Evolutionary conservation across 441 rosid species (phyloP).

Genomic region (Omphalea diandra): DNA sequence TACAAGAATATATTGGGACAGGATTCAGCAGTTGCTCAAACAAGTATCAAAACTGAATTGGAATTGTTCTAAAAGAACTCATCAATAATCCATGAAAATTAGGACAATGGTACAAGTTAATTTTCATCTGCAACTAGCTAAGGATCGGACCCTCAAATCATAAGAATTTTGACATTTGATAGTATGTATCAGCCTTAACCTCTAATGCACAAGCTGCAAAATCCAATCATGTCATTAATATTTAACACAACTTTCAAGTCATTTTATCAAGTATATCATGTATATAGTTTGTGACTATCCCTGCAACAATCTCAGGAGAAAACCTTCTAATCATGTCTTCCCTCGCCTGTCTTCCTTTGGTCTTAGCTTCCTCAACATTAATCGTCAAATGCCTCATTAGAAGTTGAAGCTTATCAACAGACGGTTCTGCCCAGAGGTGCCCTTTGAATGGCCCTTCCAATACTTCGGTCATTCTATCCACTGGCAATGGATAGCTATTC

Average conservation of each 20-base stretch:
- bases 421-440: slow-evolving; percentile 83
- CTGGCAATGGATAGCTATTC: slow-evolving; percentile 66
- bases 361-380: slow-evolving; percentile 51
- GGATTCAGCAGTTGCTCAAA: not conserved
- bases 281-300: slow-evolving; percentile 46
- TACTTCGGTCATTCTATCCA: slow-evolving; percentile 60
- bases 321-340: slow-evolving; percentile 63
- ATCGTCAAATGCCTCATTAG: slow-evolving; percentile 59
- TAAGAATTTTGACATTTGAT: not conserved
- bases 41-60: not conserved
- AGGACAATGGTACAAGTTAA: not conserved
- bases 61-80: not conserved
- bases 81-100: not conserved
- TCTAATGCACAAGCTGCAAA: not conserved
- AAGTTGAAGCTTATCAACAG: slow-evolving; percentile 46
- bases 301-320: slow-evolving; percentile 67
- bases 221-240: not conserved
- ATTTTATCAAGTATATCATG: slow-evolving; percentile 38
- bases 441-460: slow-evolving; percentile 74
- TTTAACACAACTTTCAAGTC: not conserved
- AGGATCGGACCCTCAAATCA: not conserved
- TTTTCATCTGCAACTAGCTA: not conserved
- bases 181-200: not conserved
- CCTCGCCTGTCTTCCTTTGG: slow-evolving; percentile 61
- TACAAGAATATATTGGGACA: not conserved